These are phyloP conservation scores for Mallotus japonicus DNA, from an alignment of 441 rosid species.

Conservation along the genomic window DNA sequence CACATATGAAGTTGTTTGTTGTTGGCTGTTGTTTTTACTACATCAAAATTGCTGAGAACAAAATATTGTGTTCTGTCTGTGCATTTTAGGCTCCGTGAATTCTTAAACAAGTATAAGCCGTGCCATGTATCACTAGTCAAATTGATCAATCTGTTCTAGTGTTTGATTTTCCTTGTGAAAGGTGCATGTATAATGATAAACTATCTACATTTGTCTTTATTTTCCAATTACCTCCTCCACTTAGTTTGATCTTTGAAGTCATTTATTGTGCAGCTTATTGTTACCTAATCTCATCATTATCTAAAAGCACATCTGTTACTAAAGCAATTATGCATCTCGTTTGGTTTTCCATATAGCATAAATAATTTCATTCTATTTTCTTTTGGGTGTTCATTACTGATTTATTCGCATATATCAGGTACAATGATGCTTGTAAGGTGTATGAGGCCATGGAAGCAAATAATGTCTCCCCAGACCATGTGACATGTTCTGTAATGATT, in stretches of 20 bases:
- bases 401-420: slow-evolving; percentile 36
- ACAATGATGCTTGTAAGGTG: slow-evolving; percentile 68
- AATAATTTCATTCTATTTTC: background rate
- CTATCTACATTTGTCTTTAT: background rate
- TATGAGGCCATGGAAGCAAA: slow-evolving; percentile 63
- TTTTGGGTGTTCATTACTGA: slow-evolving; percentile 8
- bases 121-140: background rate
- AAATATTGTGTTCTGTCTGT: background rate
- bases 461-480: slow-evolving; percentile 59
- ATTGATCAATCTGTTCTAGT: background rate
- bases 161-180: background rate
- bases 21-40: background rate
- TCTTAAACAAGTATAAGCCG: background rate
- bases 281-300: background rate
- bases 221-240: background rate
- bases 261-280: background rate
- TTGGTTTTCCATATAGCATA: too few species aligned
- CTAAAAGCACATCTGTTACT: background rate
- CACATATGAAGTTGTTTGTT: too few species aligned
- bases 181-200: background rate
- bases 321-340: too few species aligned
- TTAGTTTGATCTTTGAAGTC: background rate
- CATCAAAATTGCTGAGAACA: background rate
- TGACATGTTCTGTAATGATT: slow-evolving; percentile 73
- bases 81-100: background rate